Evolutionary conservation across 2,329 filamentous ascomycete genomes (phyloP).

Genomic region (Chrysoporthe deuterocubensis): DNA sequence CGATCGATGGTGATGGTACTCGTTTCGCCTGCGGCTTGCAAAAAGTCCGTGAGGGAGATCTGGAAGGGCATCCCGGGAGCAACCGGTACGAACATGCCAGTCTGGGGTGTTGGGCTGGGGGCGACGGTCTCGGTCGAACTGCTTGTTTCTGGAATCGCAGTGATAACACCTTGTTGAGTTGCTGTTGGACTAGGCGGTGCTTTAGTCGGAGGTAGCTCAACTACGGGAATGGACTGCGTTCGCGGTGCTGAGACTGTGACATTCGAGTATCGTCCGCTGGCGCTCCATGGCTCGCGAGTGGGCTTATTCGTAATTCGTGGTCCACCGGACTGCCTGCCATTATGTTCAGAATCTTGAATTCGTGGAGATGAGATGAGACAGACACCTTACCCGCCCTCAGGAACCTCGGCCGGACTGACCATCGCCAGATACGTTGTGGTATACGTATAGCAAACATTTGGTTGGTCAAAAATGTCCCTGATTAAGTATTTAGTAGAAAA

Average conservation of each 20-base stretch:
- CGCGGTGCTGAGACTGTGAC: not conserved
- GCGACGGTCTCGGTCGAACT: not conserved
- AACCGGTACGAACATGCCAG: not conserved
- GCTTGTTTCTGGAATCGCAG: not conserved
- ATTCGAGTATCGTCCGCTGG: not conserved
- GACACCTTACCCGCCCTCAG: not conserved
- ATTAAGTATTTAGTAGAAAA: not conserved
- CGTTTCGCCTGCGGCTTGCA: not conserved
- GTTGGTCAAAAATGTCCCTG: not conserved
- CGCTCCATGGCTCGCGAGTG: not conserved
- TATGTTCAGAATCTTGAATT: not conserved
- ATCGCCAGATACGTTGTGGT: not conserved
- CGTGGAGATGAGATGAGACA: not conserved
- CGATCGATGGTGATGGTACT: not conserved
- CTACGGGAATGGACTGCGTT: not conserved
- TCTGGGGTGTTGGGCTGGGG: not conserved
- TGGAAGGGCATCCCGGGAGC: slow-evolving; percentile 1
- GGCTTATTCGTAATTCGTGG: not conserved
- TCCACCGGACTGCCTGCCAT: not conserved
- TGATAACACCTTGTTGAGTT: not conserved
- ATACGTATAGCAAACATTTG: not conserved
- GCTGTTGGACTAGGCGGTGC: not conserved
- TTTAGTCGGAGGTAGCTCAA: not conserved
- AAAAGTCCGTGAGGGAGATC: not conserved
- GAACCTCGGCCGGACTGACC: not conserved